These are phyloP conservation scores for Fusarium oxysporum DNA, from an alignment of 2,329 filamentous ascomycete genomes.

Conservation along the genomic window DNA sequence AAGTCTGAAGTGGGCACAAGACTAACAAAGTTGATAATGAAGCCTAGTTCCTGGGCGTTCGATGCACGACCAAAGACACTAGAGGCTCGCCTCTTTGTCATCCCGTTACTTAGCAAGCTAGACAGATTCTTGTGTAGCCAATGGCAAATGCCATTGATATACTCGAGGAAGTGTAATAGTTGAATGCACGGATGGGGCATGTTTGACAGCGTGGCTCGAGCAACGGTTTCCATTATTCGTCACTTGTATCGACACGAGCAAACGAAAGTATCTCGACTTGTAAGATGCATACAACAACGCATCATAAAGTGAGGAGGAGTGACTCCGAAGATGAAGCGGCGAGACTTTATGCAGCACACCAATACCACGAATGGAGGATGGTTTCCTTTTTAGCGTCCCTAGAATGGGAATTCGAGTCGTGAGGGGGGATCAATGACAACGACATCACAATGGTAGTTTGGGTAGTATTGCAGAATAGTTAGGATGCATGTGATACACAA, in stretches of 20 bases:
- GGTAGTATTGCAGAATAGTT: not conserved
- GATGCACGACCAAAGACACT: slow-evolving; percentile 1
- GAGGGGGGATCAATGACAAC: slow-evolving; percentile 27
- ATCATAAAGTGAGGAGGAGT: not conserved
- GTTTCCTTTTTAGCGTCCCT: slow-evolving; percentile 9
- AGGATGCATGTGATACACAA: not conserved
- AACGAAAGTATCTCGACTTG: slow-evolving; percentile 1
- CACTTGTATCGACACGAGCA: not conserved
- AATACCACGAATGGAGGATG: slow-evolving; percentile 6
- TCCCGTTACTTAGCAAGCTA: slow-evolving; percentile 24
- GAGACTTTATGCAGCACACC: slow-evolving; percentile 8
- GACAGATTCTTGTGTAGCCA: slow-evolving; percentile 1
- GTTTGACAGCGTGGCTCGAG: not conserved
- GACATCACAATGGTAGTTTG: slow-evolving; percentile 3
- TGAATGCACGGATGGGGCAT: not conserved
- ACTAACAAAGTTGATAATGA: not conserved
- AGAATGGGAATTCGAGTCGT: slow-evolving; percentile 12
- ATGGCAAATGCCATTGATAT: not conserved
- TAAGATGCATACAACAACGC: not conserved
- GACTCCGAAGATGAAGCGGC: slow-evolving; percentile 1
- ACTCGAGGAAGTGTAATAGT: not conserved
- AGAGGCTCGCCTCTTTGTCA: slow-evolving; percentile 2
- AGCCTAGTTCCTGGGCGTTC: slow-evolving; percentile 7
- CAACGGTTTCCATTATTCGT: not conserved
- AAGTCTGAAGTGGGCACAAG: not conserved